phyloP scores from a whole-genome alignment of 306 rosid species.

The Vigna radiata region DNA sequence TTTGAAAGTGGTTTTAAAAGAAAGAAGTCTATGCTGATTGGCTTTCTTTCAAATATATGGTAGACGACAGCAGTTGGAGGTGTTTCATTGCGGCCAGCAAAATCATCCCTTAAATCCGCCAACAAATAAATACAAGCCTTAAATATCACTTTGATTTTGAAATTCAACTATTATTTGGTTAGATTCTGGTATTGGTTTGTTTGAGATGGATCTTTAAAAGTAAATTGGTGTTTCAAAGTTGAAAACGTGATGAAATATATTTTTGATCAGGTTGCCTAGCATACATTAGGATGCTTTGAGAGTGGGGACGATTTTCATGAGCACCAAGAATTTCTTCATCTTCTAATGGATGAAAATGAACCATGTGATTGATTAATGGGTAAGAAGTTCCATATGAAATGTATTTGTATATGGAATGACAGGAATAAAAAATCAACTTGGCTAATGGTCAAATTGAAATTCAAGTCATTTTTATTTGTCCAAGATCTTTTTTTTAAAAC shows the following conservation, averaged over 20 bases:
- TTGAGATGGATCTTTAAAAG: conserved; percentile 4
- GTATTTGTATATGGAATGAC: neutral
- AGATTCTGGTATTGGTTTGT: neutral
- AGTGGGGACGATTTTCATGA: neutral
- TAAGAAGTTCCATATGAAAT: neutral
- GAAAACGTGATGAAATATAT: neutral
- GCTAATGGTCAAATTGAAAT: neutral
- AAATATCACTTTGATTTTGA: neutral
- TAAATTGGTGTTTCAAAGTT: conserved; percentile 2
- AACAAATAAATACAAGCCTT: neutral
- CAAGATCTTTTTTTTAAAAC: neutral
- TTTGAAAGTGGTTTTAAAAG: neutral
- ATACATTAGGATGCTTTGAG: neutral
- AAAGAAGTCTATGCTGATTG: conserved; percentile 1
- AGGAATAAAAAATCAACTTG: neutral
- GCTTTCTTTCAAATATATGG: neutral
- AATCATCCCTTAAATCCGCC: neutral
- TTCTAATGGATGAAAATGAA: neutral
- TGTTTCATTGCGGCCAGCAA: neutral
- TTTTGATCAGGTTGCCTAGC: neutral
- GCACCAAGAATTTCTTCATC: neutral
- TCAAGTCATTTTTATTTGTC: neutral
- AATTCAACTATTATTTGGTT: neutral
- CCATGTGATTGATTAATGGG: neutral
- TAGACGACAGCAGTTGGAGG: neutral